Evolutionary conservation across 2,329 filamentous ascomycete genomes (phyloP).

Genomic region (Botrytis aclada): DNA sequence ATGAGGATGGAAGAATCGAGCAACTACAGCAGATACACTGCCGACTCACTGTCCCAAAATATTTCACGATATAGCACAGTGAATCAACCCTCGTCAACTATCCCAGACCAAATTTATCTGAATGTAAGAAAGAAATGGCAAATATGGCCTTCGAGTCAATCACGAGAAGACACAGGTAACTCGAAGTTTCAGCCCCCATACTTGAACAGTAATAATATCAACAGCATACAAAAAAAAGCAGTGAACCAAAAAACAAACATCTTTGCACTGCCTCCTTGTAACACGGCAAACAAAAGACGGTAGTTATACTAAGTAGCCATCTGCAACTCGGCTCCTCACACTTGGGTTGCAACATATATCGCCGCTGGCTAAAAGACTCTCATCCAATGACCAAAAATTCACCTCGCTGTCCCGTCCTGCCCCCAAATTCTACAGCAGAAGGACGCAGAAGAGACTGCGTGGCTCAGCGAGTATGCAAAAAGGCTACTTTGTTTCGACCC

Average conservation of each 20-base stretch:
- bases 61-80: background rate
- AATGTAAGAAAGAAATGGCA: background rate
- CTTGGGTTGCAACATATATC: background rate
- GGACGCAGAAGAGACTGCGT: background rate
- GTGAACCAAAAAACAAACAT: background rate
- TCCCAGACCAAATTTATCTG: too few relatives aligned
- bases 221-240: background rate
- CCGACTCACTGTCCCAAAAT: background rate
- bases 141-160: background rate
- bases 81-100: background rate
- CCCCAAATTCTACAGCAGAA: background rate
- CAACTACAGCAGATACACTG: background rate
- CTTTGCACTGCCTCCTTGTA: background rate
- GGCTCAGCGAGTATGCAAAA: background rate
- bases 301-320: background rate
- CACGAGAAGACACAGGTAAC: background rate
- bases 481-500: background rate
- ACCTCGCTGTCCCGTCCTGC: background rate
- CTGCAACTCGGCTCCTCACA: background rate
- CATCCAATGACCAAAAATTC: background rate
- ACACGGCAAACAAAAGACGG: background rate
- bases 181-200: background rate
- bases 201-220: background rate
- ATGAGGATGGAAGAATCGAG: background rate
- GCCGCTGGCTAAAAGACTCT: background rate